Base-by-base conservation (phyloP, 2,329 filamentous ascomycete species). In the Cordyceps militaris region DNA sequence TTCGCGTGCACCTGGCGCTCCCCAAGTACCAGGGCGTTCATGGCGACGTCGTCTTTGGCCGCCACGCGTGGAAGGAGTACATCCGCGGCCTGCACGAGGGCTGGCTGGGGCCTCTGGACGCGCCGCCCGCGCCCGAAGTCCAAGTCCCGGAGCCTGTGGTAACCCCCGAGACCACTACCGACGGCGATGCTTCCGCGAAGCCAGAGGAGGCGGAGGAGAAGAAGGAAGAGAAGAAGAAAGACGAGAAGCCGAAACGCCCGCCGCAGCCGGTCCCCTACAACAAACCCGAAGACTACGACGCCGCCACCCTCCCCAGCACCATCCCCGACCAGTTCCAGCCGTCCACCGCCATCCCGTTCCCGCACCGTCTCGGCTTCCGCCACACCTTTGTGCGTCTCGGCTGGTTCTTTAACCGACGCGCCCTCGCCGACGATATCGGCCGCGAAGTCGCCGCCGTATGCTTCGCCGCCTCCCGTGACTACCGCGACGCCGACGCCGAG, bases 11-110 rank as follows among this genome's bases (percentile, higher is more conserved):
- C 62, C 84, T 85, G 60, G 86, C 86, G 7, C 82, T 93, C 10
- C 78, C 76, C 26, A 84, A 89, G 34, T 93, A 87, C 67, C 78
- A 86, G 4, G 92, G 89, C 10, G 77, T 87, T 23, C 81, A 82
- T 61, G 94, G 94, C 46, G 93, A 97, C 69, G 79, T 99, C 53
- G 85, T 97, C 19, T 84, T 99, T 65, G 94, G 94, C 13, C 79
- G 93, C 58, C 89, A 97, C 69, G 87, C 93, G 10, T 99, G 94
- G 94, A 99, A 97, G 74, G 94, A 99, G 73, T 99, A 97, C 70
- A 77, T 97, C 24, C 82, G 92, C 59, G 94, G 94, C 47, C 69
- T 97, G 63, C 94, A 99, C 70, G 94, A 99, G 73, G 94, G 94
- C 57, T 99, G 94, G 93, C 76, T 99, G 24, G 93, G 94, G 0